Evolutionary conservation across 495 filamentous ascomycete genomes (phyloP).

Genomic region (Clohesyomyces aquaticus): DNA sequence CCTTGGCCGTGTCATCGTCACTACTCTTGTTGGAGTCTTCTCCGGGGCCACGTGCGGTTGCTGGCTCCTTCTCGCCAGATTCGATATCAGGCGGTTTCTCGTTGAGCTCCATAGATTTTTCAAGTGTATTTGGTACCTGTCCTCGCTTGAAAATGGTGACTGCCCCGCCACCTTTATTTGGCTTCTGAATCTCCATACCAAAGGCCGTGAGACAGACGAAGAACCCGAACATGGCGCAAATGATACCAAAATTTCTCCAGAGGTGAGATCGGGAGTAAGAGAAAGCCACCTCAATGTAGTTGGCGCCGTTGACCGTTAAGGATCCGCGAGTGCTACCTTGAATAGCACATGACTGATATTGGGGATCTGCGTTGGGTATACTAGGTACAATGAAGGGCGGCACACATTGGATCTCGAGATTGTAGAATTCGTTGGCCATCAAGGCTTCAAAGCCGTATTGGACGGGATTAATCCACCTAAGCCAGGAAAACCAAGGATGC

Average conservation of each 20-base stretch:
- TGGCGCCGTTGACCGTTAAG: slow-evolving; percentile 53
- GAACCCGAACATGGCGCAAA: slow-evolving; percentile 67
- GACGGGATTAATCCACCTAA: slow-evolving; percentile 70
- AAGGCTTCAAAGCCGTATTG: slow-evolving; percentile 67
- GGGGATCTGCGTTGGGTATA: slow-evolving; percentile 58
- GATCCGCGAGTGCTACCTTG: slow-evolving; percentile 59
- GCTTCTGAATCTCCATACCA: slow-evolving; percentile 70
- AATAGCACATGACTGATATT: slow-evolving; percentile 62
- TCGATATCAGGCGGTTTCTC: slow-evolving; percentile 56
- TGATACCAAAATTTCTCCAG: slow-evolving; percentile 74
- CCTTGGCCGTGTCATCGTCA: slow-evolving; percentile 42
- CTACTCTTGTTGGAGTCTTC: slow-evolving; percentile 42
- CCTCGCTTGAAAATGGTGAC: slow-evolving; percentile 71
- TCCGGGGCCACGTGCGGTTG: slow-evolving; percentile 38
- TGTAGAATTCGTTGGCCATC: slow-evolving; percentile 61
- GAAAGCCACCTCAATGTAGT: slow-evolving; percentile 60
- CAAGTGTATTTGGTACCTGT: slow-evolving; percentile 59
- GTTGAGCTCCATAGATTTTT: slow-evolving; percentile 53
- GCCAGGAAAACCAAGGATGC: slow-evolving; percentile 41
- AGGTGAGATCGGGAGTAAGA: slow-evolving; percentile 61
- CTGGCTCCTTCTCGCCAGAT: slow-evolving; percentile 45
- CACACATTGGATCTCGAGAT: slow-evolving; percentile 55
- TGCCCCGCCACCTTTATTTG: slow-evolving; percentile 70
- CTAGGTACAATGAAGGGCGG: slow-evolving; percentile 56
- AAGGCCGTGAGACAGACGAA: slow-evolving; percentile 62